These are phyloP conservation scores for Fusarium sp. DNA, from an alignment of 2,329 filamentous ascomycete genomes.

Conservation along the genomic window DNA sequence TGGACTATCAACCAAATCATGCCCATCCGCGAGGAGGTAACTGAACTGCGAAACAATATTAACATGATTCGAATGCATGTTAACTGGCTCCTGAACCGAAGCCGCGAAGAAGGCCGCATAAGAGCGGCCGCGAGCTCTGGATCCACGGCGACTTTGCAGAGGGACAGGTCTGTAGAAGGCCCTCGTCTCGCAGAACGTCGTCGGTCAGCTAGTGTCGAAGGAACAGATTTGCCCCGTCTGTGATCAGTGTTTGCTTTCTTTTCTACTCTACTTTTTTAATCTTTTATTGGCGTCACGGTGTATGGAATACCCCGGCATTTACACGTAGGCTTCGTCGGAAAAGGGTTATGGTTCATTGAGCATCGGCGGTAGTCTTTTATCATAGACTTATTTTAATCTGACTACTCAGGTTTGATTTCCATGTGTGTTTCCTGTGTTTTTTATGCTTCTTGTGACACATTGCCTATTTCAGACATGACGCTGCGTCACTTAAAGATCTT, in stretches of 20 bases:
- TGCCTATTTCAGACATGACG: not conserved
- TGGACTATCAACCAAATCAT: constrained; percentile 71
- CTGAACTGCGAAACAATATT: constrained; percentile 66
- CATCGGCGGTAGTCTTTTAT: not conserved
- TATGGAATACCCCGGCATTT: constrained; percentile 39
- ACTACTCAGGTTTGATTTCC: not conserved
- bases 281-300: constrained; percentile 32
- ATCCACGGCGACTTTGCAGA: constrained; percentile 45
- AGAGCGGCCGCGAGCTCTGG: constrained; percentile 51
- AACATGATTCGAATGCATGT: constrained; percentile 70
- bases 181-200: constrained; percentile 49
- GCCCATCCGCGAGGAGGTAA: constrained; percentile 71
- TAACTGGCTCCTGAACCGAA: constrained; percentile 66
- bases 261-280: not conserved
- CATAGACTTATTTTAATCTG: constrained; percentile 11
- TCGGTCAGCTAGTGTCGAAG: constrained; percentile 52
- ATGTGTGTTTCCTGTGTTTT: not conserved
- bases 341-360: constrained; percentile 8
- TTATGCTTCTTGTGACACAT: not conserved
- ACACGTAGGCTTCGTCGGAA: constrained; percentile 16
- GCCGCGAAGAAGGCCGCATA: constrained; percentile 58
- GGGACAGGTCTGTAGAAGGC: constrained; percentile 45
- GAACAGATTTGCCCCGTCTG: constrained; percentile 51
- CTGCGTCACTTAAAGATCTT: not conserved
- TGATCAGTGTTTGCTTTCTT: constrained; percentile 28